These are phyloP conservation scores for Fusarium ramigenum DNA, from an alignment of 2,329 filamentous ascomycete species.

Conservation along the genomic window DNA sequence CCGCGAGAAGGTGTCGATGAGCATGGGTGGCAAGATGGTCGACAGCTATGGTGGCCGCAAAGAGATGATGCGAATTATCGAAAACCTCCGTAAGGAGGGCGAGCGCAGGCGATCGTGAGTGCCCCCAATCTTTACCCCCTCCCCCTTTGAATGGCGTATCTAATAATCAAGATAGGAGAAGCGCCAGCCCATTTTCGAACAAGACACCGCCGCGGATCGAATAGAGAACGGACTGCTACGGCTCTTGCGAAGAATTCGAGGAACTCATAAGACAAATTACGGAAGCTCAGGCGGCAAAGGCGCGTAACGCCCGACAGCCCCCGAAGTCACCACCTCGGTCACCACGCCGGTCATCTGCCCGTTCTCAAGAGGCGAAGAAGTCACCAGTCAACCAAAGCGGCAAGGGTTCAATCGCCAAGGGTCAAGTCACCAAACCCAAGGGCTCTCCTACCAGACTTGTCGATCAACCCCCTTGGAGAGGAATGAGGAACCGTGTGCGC, in stretches of 20 bases:
- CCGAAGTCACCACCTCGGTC: not conserved
- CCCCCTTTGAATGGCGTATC: not conserved
- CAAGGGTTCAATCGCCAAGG: not conserved
- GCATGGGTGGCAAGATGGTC: slow-evolving; percentile 84
- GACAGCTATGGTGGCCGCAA: slow-evolving; percentile 84
- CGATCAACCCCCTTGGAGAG: slow-evolving; percentile 17
- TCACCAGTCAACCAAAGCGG: not conserved
- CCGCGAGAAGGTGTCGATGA: slow-evolving; percentile 92
- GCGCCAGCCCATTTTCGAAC: slow-evolving; percentile 50
- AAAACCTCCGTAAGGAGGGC: slow-evolving; percentile 85
- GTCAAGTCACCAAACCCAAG: not conserved
- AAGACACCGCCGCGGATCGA: slow-evolving; percentile 57
- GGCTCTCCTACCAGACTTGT: not conserved
- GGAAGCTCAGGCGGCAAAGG: not conserved
- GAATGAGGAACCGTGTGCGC: slow-evolving; percentile 17
- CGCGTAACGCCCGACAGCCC: not conserved
- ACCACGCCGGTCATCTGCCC: not conserved
- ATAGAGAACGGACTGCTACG: slow-evolving; percentile 50
- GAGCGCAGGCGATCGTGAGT: slow-evolving; percentile 84
- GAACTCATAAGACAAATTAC: slow-evolving; percentile 31
- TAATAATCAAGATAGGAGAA: slow-evolving; percentile 46
- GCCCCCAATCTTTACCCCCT: fast-evolving
- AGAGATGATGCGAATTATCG: slow-evolving; percentile 91
- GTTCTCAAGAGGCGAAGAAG: not conserved
- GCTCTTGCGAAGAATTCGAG: slow-evolving; percentile 45